Base-by-base conservation (phyloP, 148 eudicot genomes). In the Dianthus caryophyllus region DNA sequence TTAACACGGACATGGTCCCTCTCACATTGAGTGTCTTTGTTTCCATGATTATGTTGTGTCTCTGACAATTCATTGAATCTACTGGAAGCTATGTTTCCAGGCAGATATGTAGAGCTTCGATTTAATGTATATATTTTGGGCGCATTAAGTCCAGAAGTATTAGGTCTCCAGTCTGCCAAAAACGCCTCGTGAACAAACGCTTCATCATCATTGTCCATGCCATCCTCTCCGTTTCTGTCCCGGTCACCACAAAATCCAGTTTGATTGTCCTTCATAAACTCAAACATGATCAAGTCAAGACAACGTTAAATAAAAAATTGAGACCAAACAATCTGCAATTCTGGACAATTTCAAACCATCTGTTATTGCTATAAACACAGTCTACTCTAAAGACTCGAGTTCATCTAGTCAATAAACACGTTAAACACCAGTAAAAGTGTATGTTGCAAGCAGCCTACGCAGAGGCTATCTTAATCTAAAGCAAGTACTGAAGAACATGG, bases 151-250 rank as follows among this genome's bases (percentile, higher is more conserved):
- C 68, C 64, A 47, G 78, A 61, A 24, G 70, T 62, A 76, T 55
- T 68, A 13, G 97, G 99, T 68, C 87, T 84, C 97, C 92, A 94
- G 74, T 94, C 97, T 41, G 96, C 88, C 83, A 94, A 83, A 76
- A 94, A 94, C 38, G 96, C 96, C 81, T 90, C 97, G 22, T 94
- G 97, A 64, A 90, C 96, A 78, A 86, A 94, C 72, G 92, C 93
- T 82, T 78, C 90, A 72, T 84, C 76, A 54, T 83, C 88, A 67
- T 79, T 84, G 61, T 85, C 91, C 60, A 73, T 59, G 55, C 73
- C 71, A 69, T 83, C 87, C 72, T 93, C 88, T 71, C 85, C 85
- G 62, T 78, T 84, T 69, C 78, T 80, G 78, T 79, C 77, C 73
- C 71, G 86, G 69, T 78, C 84, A 57, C 70, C 81, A 39, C 73